A percentile compares a stretch with the other conserved stretches of the same genome.
Evolutionary conservation across 768 basidiomycete genomes (phyloP).

Genomic region (Hericium alpestre): DNA sequence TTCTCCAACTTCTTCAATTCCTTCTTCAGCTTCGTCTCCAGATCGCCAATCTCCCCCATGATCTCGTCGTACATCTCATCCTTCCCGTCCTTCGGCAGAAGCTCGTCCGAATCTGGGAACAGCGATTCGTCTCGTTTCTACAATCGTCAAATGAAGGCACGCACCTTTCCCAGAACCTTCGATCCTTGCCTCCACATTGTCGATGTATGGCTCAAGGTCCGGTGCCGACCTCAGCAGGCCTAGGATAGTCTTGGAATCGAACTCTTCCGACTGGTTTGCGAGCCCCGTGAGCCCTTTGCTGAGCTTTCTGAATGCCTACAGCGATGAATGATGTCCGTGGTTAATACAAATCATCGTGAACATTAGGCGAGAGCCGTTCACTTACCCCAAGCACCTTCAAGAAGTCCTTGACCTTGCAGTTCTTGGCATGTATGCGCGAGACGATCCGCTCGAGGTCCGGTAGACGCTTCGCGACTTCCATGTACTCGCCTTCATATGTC

Average conservation of each 20-base stretch:
- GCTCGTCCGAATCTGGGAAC: constrained; percentile 44
- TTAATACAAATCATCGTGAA: neutral
- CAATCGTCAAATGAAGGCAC: neutral
- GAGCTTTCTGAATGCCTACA: constrained; percentile 66
- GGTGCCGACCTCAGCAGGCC: constrained; percentile 74
- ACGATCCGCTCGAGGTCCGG: constrained; percentile 92
- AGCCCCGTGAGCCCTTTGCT: constrained; percentile 56
- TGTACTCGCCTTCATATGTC: constrained; percentile 68
- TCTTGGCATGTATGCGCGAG: constrained; percentile 89
- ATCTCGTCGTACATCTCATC: constrained; percentile 79
- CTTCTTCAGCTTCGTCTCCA: constrained; percentile 66
- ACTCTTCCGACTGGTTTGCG: constrained; percentile 54
- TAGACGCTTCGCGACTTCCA: constrained; percentile 63
- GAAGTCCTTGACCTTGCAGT: constrained; percentile 81
- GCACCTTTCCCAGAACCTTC: constrained; percentile 52
- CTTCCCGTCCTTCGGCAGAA: constrained; percentile 76
- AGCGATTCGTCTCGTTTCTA: neutral
- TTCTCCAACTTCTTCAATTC: constrained; percentile 57
- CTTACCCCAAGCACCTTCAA: constrained; percentile 67
- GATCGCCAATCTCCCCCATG: constrained; percentile 51
- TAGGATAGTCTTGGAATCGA: constrained; percentile 67
- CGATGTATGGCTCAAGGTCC: constrained; percentile 61
- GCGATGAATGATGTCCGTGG: neutral
- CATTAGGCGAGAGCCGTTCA: neutral
- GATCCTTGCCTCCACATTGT: constrained; percentile 67